Evolutionary conservation across 2,329 filamentous ascomycete species (phyloP).

Genomic region (Chaetomium globosum): DNA sequence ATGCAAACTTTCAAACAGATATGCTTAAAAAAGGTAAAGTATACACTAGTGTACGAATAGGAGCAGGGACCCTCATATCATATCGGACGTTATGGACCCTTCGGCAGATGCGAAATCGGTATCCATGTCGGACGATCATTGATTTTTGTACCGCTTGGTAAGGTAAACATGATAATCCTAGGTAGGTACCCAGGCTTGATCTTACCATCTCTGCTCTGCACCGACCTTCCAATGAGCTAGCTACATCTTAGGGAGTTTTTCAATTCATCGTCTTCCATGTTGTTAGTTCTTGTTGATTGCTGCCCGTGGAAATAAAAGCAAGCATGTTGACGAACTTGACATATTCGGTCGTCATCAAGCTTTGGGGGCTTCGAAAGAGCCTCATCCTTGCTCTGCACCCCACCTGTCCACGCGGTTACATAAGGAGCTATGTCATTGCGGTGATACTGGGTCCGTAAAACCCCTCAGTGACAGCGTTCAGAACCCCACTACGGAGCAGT

Average conservation of each 20-base stretch:
- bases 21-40: no score
- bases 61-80: no score
- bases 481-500: conserved; percentile 13
- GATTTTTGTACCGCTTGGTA: no score
- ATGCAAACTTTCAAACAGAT: no score
- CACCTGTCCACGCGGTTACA: conserved; percentile 16
- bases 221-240: not conserved
- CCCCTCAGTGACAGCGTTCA: conserved; percentile 27
- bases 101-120: not conserved
- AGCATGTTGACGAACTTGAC: no score
- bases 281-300: not conserved
- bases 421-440: conserved; percentile 27
- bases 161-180: no score
- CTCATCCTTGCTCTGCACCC: conserved; percentile 9
- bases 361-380: not conserved
- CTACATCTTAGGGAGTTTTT: not conserved
- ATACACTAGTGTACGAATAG: no score
- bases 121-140: conserved; percentile 3
- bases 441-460: conserved; percentile 29
- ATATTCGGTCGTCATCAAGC: not conserved
- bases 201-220: not conserved
- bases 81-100: not conserved
- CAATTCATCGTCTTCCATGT: not conserved
- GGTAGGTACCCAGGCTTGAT: not conserved
- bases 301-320: no score